Percentiles rank a stretch among this genome's conserved stretches.
Evolutionary conservation across 2,329 filamentous ascomycete species (phyloP).

Genomic region (Scolecobasidium constrictum): DNA sequence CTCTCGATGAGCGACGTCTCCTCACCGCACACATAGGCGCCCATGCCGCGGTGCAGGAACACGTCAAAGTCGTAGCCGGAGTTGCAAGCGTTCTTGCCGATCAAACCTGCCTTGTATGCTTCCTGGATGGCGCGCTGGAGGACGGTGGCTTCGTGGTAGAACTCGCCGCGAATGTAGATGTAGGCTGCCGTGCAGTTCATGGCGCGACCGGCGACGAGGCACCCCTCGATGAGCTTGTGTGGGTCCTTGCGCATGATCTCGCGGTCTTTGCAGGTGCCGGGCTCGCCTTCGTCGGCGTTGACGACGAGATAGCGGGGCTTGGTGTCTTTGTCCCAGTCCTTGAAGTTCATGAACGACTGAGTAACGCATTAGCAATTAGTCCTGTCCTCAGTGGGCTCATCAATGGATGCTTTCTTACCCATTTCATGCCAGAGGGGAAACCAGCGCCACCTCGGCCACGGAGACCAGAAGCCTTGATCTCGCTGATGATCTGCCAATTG

Average conservation of each 20-base stretch:
- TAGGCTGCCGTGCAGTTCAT: constrained; percentile 99
- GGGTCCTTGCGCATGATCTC: constrained; percentile 99
- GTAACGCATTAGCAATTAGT: neutral
- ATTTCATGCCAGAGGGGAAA: constrained; percentile 98
- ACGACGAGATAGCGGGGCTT: constrained; percentile 95
- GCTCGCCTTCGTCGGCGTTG: constrained; percentile 97
- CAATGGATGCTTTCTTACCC: constrained; percentile 52
- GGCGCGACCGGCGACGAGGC: constrained; percentile 85
- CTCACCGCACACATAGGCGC: constrained; percentile 96
- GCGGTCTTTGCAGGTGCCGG: constrained; percentile 97
- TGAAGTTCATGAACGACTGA: constrained; percentile 99
- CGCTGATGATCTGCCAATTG: constrained; percentile 65
- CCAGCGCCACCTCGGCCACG: constrained; percentile 94
- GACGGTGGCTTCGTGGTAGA: constrained; percentile 88
- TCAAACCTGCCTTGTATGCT: constrained; percentile 85
- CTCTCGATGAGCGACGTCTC: constrained; percentile 98
- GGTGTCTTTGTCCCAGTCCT: constrained; percentile 96
- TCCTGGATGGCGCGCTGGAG: constrained; percentile 95
- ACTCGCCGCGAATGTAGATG: constrained; percentile 98
- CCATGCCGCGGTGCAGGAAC: constrained; percentile 90
- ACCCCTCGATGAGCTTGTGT: constrained; percentile 97
- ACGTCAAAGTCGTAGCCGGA: constrained; percentile 98
- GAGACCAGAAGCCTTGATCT: constrained; percentile 93
- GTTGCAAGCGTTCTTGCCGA: constrained; percentile 96
- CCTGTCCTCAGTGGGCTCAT: neutral